Percentiles rank a stretch among this genome's conserved stretches.
phyloP scores from a whole-genome alignment of 148 eudicot genomes.

The Cornus kousa region DNA sequence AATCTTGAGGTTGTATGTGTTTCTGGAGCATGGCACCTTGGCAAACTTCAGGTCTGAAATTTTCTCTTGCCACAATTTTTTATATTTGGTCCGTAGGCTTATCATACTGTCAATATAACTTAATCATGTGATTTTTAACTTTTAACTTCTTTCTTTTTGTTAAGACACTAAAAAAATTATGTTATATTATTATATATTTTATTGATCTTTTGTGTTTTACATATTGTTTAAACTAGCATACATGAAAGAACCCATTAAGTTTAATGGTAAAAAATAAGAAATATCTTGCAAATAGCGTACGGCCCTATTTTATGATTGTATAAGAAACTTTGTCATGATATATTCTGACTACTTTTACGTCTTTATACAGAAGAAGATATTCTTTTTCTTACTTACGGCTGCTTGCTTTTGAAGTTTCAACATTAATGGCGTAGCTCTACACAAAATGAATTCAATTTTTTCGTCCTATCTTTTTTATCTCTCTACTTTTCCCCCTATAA shows the following conservation, averaged over 20 bases:
- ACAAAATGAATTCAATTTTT: background rate
- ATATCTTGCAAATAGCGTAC: too few relatives aligned
- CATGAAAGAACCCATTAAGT: background rate
- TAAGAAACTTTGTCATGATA: too few relatives aligned
- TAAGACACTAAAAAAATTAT: background rate
- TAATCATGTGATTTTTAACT: background rate
- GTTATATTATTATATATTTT: too few relatives aligned
- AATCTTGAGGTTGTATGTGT: conserved; percentile 80
- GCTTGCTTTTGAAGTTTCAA: background rate
- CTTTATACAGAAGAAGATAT: too few relatives aligned
- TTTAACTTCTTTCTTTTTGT: background rate
- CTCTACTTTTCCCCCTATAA: too few relatives aligned
- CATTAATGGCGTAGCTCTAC: background rate
- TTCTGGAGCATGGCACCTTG: conserved; percentile 90
- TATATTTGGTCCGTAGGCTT: background rate
- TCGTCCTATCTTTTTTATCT: background rate
- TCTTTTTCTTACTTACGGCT: background rate
- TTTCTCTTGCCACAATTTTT: background rate
- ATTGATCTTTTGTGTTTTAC: background rate
- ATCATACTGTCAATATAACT: background rate
- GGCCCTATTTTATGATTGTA: too few relatives aligned
- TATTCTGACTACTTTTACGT: too few relatives aligned
- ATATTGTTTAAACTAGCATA: too few relatives aligned
- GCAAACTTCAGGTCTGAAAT: conserved; percentile 66
- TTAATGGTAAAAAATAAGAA: too few relatives aligned